Conservation (phyloP, 106 monocot species). For the Allium cepa region DNA sequence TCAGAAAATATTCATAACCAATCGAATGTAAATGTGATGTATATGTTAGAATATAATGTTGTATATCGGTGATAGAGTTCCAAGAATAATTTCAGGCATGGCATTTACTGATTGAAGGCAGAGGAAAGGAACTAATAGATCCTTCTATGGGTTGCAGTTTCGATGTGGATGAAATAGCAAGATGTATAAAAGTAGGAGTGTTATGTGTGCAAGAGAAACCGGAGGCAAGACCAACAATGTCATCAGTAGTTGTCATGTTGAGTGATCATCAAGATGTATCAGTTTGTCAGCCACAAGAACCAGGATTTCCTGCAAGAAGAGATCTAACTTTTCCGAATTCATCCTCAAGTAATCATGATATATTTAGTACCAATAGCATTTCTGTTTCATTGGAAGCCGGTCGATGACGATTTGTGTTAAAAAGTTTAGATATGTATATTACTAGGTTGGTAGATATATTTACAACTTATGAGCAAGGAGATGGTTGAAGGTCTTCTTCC, state of each 20-base stretch:
- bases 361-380: too few relatives aligned
- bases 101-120: neutral
- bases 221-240: conserved; percentile 30
- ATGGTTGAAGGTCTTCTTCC: too few relatives aligned
- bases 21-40: neutral
- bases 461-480: too few relatives aligned
- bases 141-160: neutral
- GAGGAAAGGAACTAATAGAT: neutral
- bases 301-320: conserved; percentile 15
- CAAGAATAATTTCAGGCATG: conserved; percentile 5
- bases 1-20: neutral
- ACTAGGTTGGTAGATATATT: too few relatives aligned
- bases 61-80: neutral
- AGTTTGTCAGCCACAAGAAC: conserved; percentile 15
- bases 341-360: too few relatives aligned
- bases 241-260: conserved; percentile 21
- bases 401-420: too few relatives aligned
- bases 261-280: conserved; percentile 5
- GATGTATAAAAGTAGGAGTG: conserved; percentile 10
- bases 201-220: conserved; percentile 29
- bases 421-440: too few relatives aligned
- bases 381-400: too few relatives aligned
- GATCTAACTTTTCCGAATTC: neutral
- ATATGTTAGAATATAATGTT: neutral
- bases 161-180: neutral